Evolutionary conservation across 2,329 filamentous ascomycete species (phyloP), one percentile per base, ranked within the genome.

Genomic region (Penicillium sp.): DNA sequence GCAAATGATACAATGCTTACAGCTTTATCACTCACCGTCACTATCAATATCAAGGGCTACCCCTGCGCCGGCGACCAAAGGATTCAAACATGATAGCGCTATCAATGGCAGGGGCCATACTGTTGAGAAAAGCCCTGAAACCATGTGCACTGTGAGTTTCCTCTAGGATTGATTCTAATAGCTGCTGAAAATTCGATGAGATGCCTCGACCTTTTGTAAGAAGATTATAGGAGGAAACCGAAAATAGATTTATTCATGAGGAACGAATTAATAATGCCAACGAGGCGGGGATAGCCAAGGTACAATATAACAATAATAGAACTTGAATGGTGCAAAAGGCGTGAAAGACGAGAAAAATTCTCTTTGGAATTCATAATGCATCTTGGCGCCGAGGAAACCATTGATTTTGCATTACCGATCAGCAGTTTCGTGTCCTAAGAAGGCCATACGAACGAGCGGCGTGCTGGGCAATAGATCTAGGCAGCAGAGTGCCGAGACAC

Each of bases 21-120:
- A 19, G 19, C 8, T 19, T 10, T 9, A 39, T 19, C 19, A 52
- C 22, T 24, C 22, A 61, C 58, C 58, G 14, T 48, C 2, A 26
- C 44, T 58, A n/a, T 49, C 53, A 19, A 56, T 39, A 35, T 61
- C 53, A 22, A 61, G 16, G 8, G 51, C 21, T 35, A 61, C 50
- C 2, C 56, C 58, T 26, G 53, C 33, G 33, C 49, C 49, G 8
- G 11, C 13, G 29, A 35, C 53, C 27, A 48, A 22, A 29, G 22
- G 16, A n/a, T 37, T 35, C 21, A 49, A 37, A n/a, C 35, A 49
- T 26, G 47, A 35, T 19, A 49, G 14, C 14, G 7, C n/a, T 24
- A 48, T 31, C 2, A 37, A 24, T n/a, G 35, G 13, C 16, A 37
- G 31, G 19, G 26, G 33, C 48, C 48, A 49, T 49, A n/a, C 11